Base-by-base conservation (phyloP, 2,329 filamentous ascomycete species). In the Dactylella cylindrospora region DNA sequence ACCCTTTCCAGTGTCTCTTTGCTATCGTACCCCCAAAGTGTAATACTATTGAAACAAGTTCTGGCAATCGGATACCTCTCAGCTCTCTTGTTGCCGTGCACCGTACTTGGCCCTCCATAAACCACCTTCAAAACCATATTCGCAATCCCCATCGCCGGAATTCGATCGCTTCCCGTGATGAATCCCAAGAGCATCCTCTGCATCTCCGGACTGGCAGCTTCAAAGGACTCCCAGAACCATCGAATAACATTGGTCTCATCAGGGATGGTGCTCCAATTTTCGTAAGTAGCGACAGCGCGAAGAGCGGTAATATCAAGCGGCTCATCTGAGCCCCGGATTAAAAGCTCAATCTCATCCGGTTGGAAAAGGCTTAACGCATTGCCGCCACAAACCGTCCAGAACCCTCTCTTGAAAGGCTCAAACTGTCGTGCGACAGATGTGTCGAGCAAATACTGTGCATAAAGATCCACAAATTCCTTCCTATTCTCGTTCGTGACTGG, bases 151-250 rank as follows among this genome's bases (percentile, higher is more conserved):
- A 88, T 90, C 3, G 90, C 90, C 0, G 90, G 90, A 51, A 95
- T 90, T 17, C 90, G 82, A 72, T 95, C 90, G 67, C 87, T 93
- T 8, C 90, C 89, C 0, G 90, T 95, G 66, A 96, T 85, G 70
- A 96, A 96, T 2, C 84, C 83, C 3, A 96, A 75, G 38, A 96
- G 76, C 71, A 84, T 86, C 25, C 89, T 80, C 72, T 95, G 90
- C 61, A 87, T 81, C 33, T 76, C 74, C 0, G 86, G 79, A 0
- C 76, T 74, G 0, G 87, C 84, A 26, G 77, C 76, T 66, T 82
- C 77, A 67, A 95, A 93, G 12, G 84, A 81, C 46, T 89, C 80
- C 90, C 90, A 96, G 74, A 96, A 95, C 90, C 90, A 96, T 32
- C 75, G 74, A 13, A 95, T 76, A 5, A 86, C 84, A 0, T 77